Conservation (phyloP, 148 eudicot species). For the Chenopodium formosanum region DNA sequence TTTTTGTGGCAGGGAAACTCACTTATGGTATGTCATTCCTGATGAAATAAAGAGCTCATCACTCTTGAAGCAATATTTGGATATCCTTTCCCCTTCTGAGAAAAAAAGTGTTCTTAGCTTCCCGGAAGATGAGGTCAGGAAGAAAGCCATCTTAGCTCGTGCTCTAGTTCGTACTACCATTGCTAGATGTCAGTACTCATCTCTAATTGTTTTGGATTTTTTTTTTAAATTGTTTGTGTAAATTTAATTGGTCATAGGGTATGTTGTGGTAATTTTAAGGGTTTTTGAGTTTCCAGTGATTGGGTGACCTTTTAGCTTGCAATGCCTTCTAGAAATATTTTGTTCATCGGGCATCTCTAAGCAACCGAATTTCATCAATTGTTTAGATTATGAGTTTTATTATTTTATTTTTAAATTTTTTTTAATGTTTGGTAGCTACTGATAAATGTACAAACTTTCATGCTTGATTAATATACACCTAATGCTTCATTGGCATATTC, state of each 20-base stretch:
- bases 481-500: not conserved
- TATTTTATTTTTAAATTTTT: too few species aligned
- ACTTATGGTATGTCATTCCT: slow-evolving; percentile 78
- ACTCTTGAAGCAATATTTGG: slow-evolving; percentile 51
- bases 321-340: not conserved
- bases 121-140: slow-evolving; percentile 46
- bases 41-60: slow-evolving; percentile 59
- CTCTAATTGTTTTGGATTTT: not conserved
- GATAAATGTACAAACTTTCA: not conserved
- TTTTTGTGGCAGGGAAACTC: slow-evolving; percentile 61
- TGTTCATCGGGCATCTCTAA: not conserved
- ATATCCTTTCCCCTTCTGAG: slow-evolving; percentile 70
- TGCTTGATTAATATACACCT: not conserved
- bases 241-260: not conserved
- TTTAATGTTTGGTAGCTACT: too few species aligned
- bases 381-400: not conserved
- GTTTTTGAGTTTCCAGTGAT: not conserved
- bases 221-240: not conserved
- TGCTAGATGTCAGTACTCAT: slow-evolving; percentile 63
- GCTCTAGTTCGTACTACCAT: slow-evolving; percentile 86
- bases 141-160: slow-evolving; percentile 75
- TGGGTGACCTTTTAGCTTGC: not conserved
- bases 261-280: too few species aligned
- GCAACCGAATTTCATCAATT: not conserved
- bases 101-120: slow-evolving; percentile 54